Conservation (phyloP, 768 basidiomycete species). For the Suillus plorans region DNA sequence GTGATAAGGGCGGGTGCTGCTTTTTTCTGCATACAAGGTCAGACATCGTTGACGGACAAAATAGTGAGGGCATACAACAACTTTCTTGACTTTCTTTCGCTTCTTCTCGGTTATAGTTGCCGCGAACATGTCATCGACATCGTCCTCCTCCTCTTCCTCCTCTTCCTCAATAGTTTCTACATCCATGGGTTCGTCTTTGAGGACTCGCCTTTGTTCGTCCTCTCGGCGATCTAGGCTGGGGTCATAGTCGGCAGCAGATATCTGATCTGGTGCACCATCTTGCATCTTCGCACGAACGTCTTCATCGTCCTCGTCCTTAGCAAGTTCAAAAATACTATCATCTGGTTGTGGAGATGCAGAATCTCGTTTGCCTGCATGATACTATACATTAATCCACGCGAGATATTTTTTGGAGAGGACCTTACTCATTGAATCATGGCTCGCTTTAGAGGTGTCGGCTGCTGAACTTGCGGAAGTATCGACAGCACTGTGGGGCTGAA, state of each 20-base stretch:
- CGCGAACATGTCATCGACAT: conserved; percentile 96
- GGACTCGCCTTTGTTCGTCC: conserved; percentile 73
- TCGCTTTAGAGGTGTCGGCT: conserved; percentile 10
- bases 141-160: conserved; percentile 70
- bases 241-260: conserved; percentile 94
- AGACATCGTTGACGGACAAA: conserved; percentile 3
- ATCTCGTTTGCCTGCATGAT: conserved; percentile 43
- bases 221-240: conserved; percentile 79
- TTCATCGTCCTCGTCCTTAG: conserved; percentile 60
- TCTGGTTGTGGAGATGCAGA: conserved; percentile 61
- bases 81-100: conserved; percentile 61
- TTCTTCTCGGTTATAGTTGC: conserved; percentile 48
- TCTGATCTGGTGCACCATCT: conserved; percentile 57
- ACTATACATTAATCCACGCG: conserved; percentile 3
- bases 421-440: conserved; percentile 26
- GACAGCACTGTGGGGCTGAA: conserved; percentile 51
- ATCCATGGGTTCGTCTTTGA: conserved; percentile 35
- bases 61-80: conserved; percentile 39
- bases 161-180: conserved; percentile 43
- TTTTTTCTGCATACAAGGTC: conserved; percentile 37
- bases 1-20: conserved; percentile 65
- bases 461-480: conserved; percentile 30
- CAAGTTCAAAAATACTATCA: conserved; percentile 61
- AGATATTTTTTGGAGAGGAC: neutral
- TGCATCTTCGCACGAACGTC: conserved; percentile 45